Base-by-base conservation (phyloP, 164 flowering plant genomes). In the Annona cherimola region DNA sequence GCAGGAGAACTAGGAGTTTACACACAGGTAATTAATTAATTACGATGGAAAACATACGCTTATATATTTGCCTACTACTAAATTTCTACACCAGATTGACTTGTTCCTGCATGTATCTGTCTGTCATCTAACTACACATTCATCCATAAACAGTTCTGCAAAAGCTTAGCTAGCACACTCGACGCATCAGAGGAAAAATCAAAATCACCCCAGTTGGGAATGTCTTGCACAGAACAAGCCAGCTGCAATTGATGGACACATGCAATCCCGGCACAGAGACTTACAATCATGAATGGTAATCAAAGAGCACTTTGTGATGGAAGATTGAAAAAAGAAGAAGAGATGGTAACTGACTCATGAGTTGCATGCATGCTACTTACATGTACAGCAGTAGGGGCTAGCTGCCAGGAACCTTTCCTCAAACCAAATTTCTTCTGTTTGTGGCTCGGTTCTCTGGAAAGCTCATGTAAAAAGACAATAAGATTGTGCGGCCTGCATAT, bases 91-190 rank as follows among this genome's bases (percentile, higher is more conserved):
- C 35, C 35, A 26, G 35, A 26, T 26, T 50, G 57, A 16, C 57
- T 50, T 50, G 57, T 3, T 50, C 61, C 42, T 67, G 43, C 19
- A 39, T 43, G 42, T 16, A 57, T 44, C 60, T 42, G 54, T 18
- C 42, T 6, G 75, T 63, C 40, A 67, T 70, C 39, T 61, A 7
- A 65, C 45, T 11, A 39, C n/a, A 16, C 44, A 8, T 64, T 64
- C 44, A 64, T 64, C 42, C 12, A 64, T 65, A 18, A 73, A 55
- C 85, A 91, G 97, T 90, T 91, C 83, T 88, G 91, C 80, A 73
- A 75, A 74, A 87, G 87, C 74, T 79, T 91, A 77, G 85, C 97
- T 60, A 80, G 81, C 71, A 72, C 83, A 74, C 84, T 89, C 64
- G 85, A 83, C 69, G 71, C 79, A 67, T 65, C 87, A 66, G 70